phyloP scores from a whole-genome alignment of 305 asterid species.

The Nicotiana rustica region DNA sequence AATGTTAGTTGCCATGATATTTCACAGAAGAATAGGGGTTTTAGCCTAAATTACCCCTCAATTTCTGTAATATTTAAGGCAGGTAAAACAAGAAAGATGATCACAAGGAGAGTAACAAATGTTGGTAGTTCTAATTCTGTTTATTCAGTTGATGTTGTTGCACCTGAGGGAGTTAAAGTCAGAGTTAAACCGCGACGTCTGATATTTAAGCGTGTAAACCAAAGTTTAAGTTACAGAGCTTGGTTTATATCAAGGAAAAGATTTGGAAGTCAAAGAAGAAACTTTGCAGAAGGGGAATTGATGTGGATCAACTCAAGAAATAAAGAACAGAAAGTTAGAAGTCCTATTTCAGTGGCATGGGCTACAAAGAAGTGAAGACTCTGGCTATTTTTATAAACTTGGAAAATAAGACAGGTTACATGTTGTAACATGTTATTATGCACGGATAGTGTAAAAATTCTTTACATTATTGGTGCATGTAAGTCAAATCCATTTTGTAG shows the following conservation, averaged over 20 bases:
- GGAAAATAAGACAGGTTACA: background rate
- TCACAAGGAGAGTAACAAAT: conserved; percentile 68
- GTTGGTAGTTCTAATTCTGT: conserved; percentile 74
- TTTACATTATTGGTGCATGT: background rate
- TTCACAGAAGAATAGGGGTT: conserved; percentile 61
- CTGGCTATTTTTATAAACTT: background rate
- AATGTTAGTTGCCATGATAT: conserved; percentile 75
- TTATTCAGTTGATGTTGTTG: conserved; percentile 67
- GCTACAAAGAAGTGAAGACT: conserved; percentile 47
- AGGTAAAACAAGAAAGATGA: conserved; percentile 58
- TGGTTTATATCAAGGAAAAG: conserved; percentile 63
- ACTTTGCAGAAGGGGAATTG: conserved; percentile 68
- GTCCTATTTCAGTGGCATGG: conserved; percentile 93
- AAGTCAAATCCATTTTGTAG: background rate
- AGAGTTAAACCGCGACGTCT: conserved; percentile 75
- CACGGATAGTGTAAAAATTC: background rate
- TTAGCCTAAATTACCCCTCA: conserved; percentile 91
- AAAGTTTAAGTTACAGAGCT: conserved; percentile 74
- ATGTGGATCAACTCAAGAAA: conserved; percentile 69
- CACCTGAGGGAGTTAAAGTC: conserved; percentile 77
- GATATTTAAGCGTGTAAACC: conserved; percentile 55
- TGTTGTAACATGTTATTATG: background rate
- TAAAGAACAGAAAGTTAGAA: conserved; percentile 61
- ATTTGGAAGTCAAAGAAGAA: conserved; percentile 38
- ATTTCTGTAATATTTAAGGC: conserved; percentile 67